Conservation (phyloP, 1,284 basidiomycete genomes). For the Laetiporus sulphureus region DNA sequence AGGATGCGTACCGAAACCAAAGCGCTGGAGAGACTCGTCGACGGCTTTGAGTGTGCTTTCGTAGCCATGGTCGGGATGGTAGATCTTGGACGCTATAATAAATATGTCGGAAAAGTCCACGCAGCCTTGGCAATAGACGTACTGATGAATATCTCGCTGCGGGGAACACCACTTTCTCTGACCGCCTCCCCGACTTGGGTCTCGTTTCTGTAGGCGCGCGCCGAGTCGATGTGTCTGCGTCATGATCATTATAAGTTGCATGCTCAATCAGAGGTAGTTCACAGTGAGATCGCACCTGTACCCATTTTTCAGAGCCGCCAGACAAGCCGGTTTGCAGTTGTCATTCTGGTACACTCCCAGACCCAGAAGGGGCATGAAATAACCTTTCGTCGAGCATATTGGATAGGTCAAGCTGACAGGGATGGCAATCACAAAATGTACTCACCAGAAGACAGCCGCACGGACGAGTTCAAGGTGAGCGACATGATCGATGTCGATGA, state of each 20-base stretch:
- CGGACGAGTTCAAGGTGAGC: background rate
- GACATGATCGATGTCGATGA: background rate
- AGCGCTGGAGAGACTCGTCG: slow-evolving; percentile 33
- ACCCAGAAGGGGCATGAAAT: slow-evolving; percentile 69
- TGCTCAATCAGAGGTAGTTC: too few species aligned
- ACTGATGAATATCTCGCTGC: slow-evolving; percentile 69
- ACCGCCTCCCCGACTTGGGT: slow-evolving; percentile 54
- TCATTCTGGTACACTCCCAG: slow-evolving; percentile 79
- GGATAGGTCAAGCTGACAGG: too few species aligned
- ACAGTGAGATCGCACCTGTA: slow-evolving; percentile 47
- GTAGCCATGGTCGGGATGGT: slow-evolving; percentile 20
- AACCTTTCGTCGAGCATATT: slow-evolving; percentile 33
- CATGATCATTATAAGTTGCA: too few species aligned
- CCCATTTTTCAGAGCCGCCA: slow-evolving; percentile 66
- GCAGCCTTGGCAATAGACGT: slow-evolving; percentile 15
- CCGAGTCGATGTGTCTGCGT: slow-evolving; percentile 65
- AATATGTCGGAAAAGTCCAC: slow-evolving; percentile 10
- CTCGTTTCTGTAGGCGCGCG: slow-evolving; percentile 74
- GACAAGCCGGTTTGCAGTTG: slow-evolving; percentile 48
- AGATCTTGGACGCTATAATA: slow-evolving; percentile 16
- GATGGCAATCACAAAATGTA: too few species aligned
- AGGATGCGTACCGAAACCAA: slow-evolving; percentile 32
- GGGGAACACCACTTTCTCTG: slow-evolving; percentile 40
- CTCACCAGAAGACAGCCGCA: slow-evolving; percentile 1
- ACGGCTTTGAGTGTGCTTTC: slow-evolving; percentile 23